Percentiles rank a stretch among this genome's conserved stretches.
phyloP scores from a whole-genome alignment of 176 grass and related monocot genomes.

The Oryza australiensis region DNA sequence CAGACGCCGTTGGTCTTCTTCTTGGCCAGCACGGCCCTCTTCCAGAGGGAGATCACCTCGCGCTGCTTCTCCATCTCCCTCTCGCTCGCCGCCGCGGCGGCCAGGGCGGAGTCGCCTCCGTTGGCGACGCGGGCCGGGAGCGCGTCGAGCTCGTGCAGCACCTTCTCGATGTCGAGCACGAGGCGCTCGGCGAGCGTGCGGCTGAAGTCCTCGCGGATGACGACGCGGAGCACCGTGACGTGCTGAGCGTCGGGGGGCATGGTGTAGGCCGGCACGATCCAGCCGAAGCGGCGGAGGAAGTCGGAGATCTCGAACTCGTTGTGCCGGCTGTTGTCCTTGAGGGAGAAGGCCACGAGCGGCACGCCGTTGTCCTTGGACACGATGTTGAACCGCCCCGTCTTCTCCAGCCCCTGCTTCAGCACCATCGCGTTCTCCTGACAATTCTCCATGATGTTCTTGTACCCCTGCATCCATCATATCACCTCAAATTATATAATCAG shows the following conservation, averaged over 20 bases:
- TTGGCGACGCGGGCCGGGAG: constrained; percentile 31
- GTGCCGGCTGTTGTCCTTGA: constrained; percentile 76
- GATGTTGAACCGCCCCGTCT: constrained; percentile 65
- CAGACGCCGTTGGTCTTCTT: constrained; percentile 74
- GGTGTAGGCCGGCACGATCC: constrained; percentile 95
- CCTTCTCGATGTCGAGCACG: constrained; percentile 72
- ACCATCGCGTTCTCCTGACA: constrained; percentile 89
- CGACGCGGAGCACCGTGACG: constrained; percentile 70
- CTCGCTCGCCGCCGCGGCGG: constrained; percentile 1
- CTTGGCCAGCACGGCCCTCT: constrained; percentile 49
- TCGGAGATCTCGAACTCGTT: constrained; percentile 92
- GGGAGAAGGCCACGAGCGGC: constrained; percentile 90
- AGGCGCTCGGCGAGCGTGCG: constrained; percentile 86
- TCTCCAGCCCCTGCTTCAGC: constrained; percentile 69
- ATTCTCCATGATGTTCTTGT: constrained; percentile 89
- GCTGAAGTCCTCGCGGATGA: constrained; percentile 89
- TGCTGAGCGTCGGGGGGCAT: constrained; percentile 87
- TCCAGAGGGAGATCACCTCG: constrained; percentile 58
- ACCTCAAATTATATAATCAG: neutral
- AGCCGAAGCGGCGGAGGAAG: constrained; percentile 77
- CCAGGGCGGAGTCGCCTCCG: neutral
- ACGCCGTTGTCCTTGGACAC: constrained; percentile 93
- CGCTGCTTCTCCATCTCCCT: constrained; percentile 32
- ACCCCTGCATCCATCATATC: constrained; percentile 51
- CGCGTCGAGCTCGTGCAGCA: constrained; percentile 69